Evolutionary conservation across 164 flowering plant genomes (phyloP), one percentile per base, ranked within the genome.

Genomic region (Kalanchoe fedtschenkoi): DNA sequence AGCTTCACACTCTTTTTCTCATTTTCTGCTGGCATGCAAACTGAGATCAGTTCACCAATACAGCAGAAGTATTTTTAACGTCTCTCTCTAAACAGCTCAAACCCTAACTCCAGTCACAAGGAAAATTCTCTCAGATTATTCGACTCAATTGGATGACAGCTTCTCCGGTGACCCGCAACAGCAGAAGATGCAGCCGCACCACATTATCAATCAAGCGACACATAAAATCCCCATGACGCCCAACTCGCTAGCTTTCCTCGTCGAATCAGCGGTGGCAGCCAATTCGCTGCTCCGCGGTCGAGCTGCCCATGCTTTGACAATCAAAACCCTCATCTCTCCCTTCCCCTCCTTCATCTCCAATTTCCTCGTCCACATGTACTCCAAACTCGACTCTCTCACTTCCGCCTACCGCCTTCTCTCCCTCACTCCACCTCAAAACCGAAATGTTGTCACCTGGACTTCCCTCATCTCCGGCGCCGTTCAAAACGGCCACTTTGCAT

Each of bases 381-480:
- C 96, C 71, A 89, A 91, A 69, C 90, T 87, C 78, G 88, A 86
- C 85, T 82, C 66, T 58, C 83, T 62, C 53, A 39, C 60, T 72
- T 70, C 83, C 2, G 95, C 98, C 62, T 73, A 69, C 16, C 74
- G 76, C 62, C 69, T 83, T 47, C 87, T 91, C 69, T 67, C 65
- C 39, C 81, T 74, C 72, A 69, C 77, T 51, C 77, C 84, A 0
- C 10, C 57, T 56, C 61, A 58, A 4, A 37, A 58, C 15, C 96
- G 86, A 65, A 74, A 83, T 69, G 98, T 91, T 64, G 96, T 91
- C 70, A 72, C 95, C 47, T 91, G 87, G 88, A 88, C 98, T 41
- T 68, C 96, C 66, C 84, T 91, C 67, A 87, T 91, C 54, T 47
- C 95, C 65, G 96, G 95, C 46, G 42, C 69, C 28, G 91, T 82